A percentile compares a stretch with the other conserved stretches of the same genome.
phyloP scores from a whole-genome alignment of 805 yeast species.

The Yarrowia osloensis region DNA sequence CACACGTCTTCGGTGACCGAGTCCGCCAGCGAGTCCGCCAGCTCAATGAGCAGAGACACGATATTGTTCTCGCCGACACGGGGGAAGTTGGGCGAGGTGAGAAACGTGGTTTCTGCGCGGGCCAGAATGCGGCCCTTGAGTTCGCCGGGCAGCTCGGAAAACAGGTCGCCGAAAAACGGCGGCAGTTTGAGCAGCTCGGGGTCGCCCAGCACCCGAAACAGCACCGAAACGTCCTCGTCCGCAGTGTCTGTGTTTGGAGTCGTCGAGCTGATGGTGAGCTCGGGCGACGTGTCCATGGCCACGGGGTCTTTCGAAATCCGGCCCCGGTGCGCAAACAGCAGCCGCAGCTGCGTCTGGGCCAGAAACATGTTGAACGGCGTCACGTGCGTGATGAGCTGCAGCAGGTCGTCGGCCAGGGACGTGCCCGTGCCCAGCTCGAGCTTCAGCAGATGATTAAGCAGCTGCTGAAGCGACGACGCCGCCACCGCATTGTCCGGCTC shows the following conservation, averaged over 20 bases:
- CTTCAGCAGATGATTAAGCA: not conserved
- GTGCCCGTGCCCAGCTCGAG: constrained; percentile 3
- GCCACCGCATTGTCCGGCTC: constrained; percentile 10
- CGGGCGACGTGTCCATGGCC: constrained; percentile 18
- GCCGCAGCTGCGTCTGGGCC: constrained; percentile 24
- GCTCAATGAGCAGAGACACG: constrained; percentile 7
- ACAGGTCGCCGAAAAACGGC: constrained; percentile 35
- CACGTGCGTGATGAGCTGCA: constrained; percentile 11
- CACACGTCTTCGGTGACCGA: constrained; percentile 33
- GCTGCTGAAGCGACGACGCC: constrained; percentile 11
- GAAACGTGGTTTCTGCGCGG: constrained; percentile 33
- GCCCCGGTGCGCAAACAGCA: constrained; percentile 20
- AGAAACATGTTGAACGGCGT: constrained; percentile 26
- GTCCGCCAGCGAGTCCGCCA: constrained; percentile 38
- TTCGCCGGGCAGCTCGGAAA: constrained; percentile 31
- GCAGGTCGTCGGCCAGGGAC: constrained; percentile 1
- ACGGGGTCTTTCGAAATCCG: constrained; percentile 5
- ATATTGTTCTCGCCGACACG: constrained; percentile 11
- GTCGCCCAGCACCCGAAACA: constrained; percentile 2
- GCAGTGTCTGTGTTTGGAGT: not conserved
- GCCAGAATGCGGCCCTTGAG: constrained; percentile 34
- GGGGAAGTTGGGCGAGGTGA: constrained; percentile 37
- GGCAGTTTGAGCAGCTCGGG: not conserved
- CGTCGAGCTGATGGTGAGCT: not conserved
- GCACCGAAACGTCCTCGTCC: constrained; percentile 1